Base-by-base conservation (phyloP, 352 stramenopile species). In the Pythium monospermum region DNA sequence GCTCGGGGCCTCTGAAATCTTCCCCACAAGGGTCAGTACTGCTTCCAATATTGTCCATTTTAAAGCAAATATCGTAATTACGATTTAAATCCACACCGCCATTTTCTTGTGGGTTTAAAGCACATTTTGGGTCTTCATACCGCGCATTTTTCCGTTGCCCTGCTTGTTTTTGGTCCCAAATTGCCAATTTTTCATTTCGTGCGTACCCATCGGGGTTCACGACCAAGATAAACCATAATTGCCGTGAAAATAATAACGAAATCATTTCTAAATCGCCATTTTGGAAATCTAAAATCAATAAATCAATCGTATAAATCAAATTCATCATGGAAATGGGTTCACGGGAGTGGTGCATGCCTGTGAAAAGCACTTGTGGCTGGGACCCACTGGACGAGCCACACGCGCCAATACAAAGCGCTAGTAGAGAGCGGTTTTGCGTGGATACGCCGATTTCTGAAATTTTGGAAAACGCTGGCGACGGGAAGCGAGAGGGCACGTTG, bases 291-390 rank as follows among this genome's bases (percentile, higher is more conserved):
- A 64, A 59, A 1, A 69, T 71, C 13, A 94, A 66, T 30, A 88
- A 61, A 49, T 92, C 81, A 59, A 94, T 86, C 25, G 78, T 91
- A 47, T 91, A 91, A 3, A 92, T 67, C 23, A 92, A 59, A 42
- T 86, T 91, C 83, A 94, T 94, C 79, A 91, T 94, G 7, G 83
- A 94, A 26, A 94, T 69, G n/a, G 83, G 83, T 73, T 94, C 83
- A 22, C 83, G 79, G 22, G 83, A 78, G 53, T 94, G 83, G 36
- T 94, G 83, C 73, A 94, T 83, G 27, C 78, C 83, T 10, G 83
- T 94, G 53, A 80, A 94, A 1, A 94, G 71, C 4, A 71, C 61
- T 65, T 91, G 78, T 0, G 83, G 80, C 3, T 68, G 43, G 38
- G 32, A 38, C 0, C 6, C n/a, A 19, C 27, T 39, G 56, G 18